Evolutionary conservation across 345 rosid species (phyloP).

Genomic region (Cardamine chenopodiifolia): DNA sequence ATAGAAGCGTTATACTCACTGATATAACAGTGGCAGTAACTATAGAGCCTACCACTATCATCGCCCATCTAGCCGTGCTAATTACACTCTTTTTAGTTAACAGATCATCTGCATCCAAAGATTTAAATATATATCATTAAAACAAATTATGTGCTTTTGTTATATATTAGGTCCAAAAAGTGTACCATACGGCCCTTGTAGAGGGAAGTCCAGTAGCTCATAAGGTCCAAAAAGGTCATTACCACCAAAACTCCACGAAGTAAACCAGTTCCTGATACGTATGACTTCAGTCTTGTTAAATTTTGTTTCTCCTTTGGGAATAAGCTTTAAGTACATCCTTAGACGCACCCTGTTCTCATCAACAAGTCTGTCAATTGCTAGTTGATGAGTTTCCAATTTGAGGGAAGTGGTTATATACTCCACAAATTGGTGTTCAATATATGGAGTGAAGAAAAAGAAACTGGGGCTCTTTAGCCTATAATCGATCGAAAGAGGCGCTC

Average conservation of each 20-base stretch:
- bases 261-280: slow-evolving; percentile 52
- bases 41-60: slow-evolving; percentile 53
- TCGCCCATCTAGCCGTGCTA: slow-evolving; percentile 51
- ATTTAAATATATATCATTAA: background rate
- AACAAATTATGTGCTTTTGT: background rate
- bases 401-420: slow-evolving; percentile 59
- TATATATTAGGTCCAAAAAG: slow-evolving; percentile 12
- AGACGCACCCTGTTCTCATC: slow-evolving; percentile 68
- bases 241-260: slow-evolving; percentile 58
- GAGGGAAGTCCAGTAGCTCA: slow-evolving; percentile 84
- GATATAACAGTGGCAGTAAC: slow-evolving; percentile 49
- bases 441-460: slow-evolving; percentile 71
- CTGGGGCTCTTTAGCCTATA: slow-evolving; percentile 92
- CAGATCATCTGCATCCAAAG: slow-evolving; percentile 12
- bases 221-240: slow-evolving; percentile 75
- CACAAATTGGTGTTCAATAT: slow-evolving; percentile 43
- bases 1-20: slow-evolving; percentile 47
- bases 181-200: slow-evolving; percentile 70
- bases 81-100: slow-evolving; percentile 25
- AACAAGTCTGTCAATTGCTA: slow-evolving; percentile 50
- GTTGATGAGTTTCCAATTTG: slow-evolving; percentile 53
- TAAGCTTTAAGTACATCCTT: slow-evolving; percentile 36
- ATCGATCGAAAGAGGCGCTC: slow-evolving; percentile 73
- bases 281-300: slow-evolving; percentile 62
- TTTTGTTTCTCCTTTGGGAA: slow-evolving; percentile 19